Base-by-base conservation (phyloP, 1,284 basidiomycete species). In the Peniophora sp. region DNA sequence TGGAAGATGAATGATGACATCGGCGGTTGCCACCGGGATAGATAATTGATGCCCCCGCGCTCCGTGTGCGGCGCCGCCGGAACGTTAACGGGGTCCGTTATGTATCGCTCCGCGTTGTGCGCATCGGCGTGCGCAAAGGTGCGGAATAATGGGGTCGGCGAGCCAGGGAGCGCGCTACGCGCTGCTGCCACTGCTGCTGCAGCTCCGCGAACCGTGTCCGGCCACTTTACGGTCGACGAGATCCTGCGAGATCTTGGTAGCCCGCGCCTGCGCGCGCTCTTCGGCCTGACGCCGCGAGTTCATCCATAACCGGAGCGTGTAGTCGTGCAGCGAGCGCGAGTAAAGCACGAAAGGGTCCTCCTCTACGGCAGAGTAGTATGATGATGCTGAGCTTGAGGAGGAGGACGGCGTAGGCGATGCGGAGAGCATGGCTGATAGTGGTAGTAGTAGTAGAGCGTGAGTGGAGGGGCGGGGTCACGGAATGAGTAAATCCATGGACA, bases 301-400 rank as follows among this genome's bases (percentile, higher is more conserved):
- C 47, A 78, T 78, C 83, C 83, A 86, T 45, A 84, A 70, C 39
- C 63, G 71, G 50, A 85, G 74, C 32, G 83, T 87, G 57, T 85
- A 85, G 52, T 83, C 73, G 61, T 85, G 79, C 35, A 86, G 65
- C 43, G 81, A 73, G 56, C 75, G 77, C 12, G 84, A 77, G 61
- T 86, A 86, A 35, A 69, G 66, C 47, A 71, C 62, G 58, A 83
- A 63, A 1, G 66, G 60, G 47, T 67, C 65, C 38, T 17, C 16
- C n/a, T 41, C 38, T 22, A 56, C 45, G 16, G 61, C n/a, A n/a
- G n/a, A 58, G 16, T 50, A 48, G 36, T 49, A 48, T 1, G 50
- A 46, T 32, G 27, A 32, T 32, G 27, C 5, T 32, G 27, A 32
- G n/a, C 46, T 23, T 12, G 41, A 25, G n/a, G 46, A 38, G 2